A percentile compares a stretch with the other conserved stretches of the same genome.
Conservation (phyloP, 2,329 filamentous ascomycete genomes). For the Penicillium sp. region DNA sequence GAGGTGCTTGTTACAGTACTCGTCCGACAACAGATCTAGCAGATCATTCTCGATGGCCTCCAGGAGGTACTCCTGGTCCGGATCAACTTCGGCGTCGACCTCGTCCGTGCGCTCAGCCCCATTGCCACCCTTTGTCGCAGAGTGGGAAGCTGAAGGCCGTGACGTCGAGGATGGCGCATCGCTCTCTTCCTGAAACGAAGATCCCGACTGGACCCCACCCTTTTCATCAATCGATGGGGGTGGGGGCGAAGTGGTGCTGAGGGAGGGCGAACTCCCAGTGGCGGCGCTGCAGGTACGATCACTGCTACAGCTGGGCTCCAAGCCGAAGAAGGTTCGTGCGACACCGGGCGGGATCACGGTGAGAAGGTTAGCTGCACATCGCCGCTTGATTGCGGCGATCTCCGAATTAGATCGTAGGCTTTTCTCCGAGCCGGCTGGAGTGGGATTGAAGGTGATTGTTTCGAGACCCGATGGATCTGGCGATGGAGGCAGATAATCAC, state of each 20-base stretch:
- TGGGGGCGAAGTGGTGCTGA: slow-evolving; percentile 17
- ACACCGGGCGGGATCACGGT: slow-evolving; percentile 45
- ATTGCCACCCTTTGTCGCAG: slow-evolving; percentile 1
- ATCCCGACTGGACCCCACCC: slow-evolving; percentile 7
- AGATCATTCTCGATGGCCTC: slow-evolving; percentile 61
- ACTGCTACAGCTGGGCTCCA: slow-evolving; percentile 14
- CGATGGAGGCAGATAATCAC: slow-evolving; percentile 8
- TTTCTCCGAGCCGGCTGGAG: slow-evolving; percentile 11
- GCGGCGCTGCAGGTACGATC: slow-evolving; percentile 26
- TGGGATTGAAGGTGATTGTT: not conserved
- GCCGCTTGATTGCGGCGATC: slow-evolving; percentile 43
- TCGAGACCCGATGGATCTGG: slow-evolving; percentile 1
- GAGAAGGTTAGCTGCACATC: slow-evolving; percentile 45
- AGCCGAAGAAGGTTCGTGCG: slow-evolving; percentile 45
- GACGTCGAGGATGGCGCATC: slow-evolving; percentile 1
- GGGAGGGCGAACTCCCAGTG: slow-evolving; percentile 14
- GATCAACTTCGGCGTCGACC: slow-evolving; percentile 23
- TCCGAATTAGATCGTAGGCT: slow-evolving; percentile 27
- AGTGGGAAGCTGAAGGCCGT: not conserved
- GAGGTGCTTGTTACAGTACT: slow-evolving; percentile 90
- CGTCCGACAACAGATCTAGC: slow-evolving; percentile 73
- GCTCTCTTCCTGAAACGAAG: slow-evolving; percentile 1
- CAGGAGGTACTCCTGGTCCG: slow-evolving; percentile 53
- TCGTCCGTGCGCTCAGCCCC: slow-evolving; percentile 6
- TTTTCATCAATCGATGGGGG: slow-evolving; percentile 7